Evolutionary conservation across 2,329 filamentous ascomycete species (phyloP).

Genomic region (Lachnellula willkommii): DNA sequence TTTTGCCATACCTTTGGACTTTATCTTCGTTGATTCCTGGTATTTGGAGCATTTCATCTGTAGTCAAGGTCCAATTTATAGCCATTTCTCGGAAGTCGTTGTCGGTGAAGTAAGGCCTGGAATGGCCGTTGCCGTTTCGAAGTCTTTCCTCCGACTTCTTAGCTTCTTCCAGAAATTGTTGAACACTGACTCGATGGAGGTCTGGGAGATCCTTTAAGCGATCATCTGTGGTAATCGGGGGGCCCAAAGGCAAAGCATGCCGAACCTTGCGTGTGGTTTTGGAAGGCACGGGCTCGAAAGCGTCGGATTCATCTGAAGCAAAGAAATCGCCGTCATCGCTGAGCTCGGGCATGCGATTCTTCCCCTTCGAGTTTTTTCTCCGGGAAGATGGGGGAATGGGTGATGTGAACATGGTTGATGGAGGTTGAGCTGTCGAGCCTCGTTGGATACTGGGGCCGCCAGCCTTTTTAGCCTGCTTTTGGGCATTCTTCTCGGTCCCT

Average conservation of each 20-base stretch:
- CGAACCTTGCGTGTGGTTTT: background rate
- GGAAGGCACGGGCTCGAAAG: constrained; percentile 21
- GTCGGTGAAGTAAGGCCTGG: constrained; percentile 61
- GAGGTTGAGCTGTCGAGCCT: constrained; percentile 26
- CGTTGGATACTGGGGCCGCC: background rate
- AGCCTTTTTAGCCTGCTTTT: constrained; percentile 24
- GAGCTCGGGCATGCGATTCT: constrained; percentile 35
- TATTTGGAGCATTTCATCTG: constrained; percentile 59
- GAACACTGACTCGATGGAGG: constrained; percentile 58
- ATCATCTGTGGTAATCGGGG: constrained; percentile 54
- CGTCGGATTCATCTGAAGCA: constrained; percentile 39
- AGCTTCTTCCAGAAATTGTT: constrained; percentile 59
- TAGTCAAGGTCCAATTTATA: constrained; percentile 57
- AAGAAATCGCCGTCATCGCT: constrained; percentile 43
- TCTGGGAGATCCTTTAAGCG: constrained; percentile 50
- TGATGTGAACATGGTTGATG: constrained; percentile 65
- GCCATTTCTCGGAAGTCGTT: constrained; percentile 68
- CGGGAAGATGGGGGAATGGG: constrained; percentile 47
- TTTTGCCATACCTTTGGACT: constrained; percentile 55
- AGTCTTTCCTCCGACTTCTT: constrained; percentile 56
- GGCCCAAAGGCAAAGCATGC: constrained; percentile 40
- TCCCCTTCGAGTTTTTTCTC: constrained; percentile 30
- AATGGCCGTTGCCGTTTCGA: constrained; percentile 50
- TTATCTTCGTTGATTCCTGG: constrained; percentile 57
- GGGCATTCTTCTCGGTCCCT: constrained; percentile 26